Evolutionary conservation across 805 yeast genomes (phyloP), one percentile per base, ranked within the genome.

Genomic region (Ogataea ganodermae): DNA sequence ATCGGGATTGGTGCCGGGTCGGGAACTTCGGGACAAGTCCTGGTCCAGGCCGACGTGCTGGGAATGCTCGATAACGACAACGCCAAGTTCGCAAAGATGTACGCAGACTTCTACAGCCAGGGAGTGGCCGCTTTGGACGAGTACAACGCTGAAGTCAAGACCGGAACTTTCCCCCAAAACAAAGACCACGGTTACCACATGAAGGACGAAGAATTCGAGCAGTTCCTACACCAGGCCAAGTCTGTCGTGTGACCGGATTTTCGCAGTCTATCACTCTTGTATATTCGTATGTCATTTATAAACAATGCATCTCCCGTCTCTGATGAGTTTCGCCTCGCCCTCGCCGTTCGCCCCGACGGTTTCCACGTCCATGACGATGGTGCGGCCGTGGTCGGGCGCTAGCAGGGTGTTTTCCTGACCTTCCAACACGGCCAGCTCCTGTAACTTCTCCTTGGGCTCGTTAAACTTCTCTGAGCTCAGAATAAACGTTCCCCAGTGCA

Each of bases 1-100:
- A 90, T 92, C 55, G 99, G 99, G 3, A 92, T 92, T 41, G 99
- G 99, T 4, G 97, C 98, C 0, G 98, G 99, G 0, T 79, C 81
- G 18, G 69, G 70, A 7, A 84, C 92, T 7, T 79, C 87, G 28
- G 98, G 96, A 0, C 98, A 94, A 65, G 96, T 92, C 1, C 73
- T 92, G 31, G 99, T 92, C 0, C 83, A 86, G 65, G 79, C 88
- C 3, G 99, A 92, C 62, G 60, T 88, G 68, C 69, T 92, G 26
- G 97, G 97, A 1, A 79, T 84, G 87, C 71, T 73, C 42, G 80
- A 81, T 36, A 75, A 76, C 0, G 72, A 69, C 37, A 62, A 66
- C 18, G 86, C 87, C 2, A 87, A 86, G 61, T 91, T 94, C 66
- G 92, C 89, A 22, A 86, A 88, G 60, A 72, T 73, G 53, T 92